Base-by-base conservation (phyloP, 169 alveolate species). In the Blepharisma undulans region DNA sequence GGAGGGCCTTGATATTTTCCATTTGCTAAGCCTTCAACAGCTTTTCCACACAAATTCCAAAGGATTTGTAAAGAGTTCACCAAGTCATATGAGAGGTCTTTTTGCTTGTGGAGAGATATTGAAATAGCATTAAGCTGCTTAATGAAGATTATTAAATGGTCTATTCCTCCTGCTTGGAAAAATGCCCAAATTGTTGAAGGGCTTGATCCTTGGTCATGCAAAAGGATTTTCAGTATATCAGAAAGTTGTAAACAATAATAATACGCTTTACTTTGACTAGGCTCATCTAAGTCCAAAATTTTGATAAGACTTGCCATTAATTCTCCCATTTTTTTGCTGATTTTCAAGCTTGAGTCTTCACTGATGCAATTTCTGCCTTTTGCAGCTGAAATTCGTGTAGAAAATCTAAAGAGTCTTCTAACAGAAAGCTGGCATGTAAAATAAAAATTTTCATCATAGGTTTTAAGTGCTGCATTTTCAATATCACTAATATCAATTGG, bases 401-500 rank as follows among this genome's bases (percentile, higher is more conserved):
- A n/a, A 32, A 66, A 72, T 72, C 84, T 86, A 30, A 29, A 86
- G 0, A 86, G 61, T 32, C 36, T 86, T 72, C 91, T 86, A 19
- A 86, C 84, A 22, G 76, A 61, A 1, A 86, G 66, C n/a, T 86
- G 91, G 72, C 91, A 86, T 8, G 84, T 86, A 72, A 86, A 86
- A 22, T 71, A 86, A 72, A 86, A 86, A 32, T 86, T 86, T 86
- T 86, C 91, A 21, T 86, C 91, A 34, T 61, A 86, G 60, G 59
- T 71, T 33, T 86, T 86, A 14, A 86, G 27, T 19, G 25, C 12
- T 27, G 72, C 91, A 8, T 72, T 86, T 86, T 86, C 91, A 48
- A 86, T 86, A 3, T 86, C 91, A 10, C 27, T 27, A n/a, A 86
- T 86, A 12, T 86, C 84, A 27, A 86, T 86, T 22, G 80, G 84